Conservation (phyloP, 805 yeast genomes). For the Candida vaughaniae region DNA sequence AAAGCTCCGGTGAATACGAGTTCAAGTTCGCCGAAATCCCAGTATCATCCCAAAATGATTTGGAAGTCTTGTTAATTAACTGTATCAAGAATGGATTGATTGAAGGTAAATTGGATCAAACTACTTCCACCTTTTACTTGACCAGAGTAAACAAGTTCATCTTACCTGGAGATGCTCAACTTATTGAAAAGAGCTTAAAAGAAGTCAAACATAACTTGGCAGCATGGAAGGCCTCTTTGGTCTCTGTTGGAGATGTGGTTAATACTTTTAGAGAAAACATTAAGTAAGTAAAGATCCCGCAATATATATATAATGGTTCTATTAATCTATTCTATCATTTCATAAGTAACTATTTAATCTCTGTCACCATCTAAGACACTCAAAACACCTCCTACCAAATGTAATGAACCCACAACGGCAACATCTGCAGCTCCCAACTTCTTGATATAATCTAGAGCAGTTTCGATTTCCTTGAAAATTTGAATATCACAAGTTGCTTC, state of each 20-base stretch:
- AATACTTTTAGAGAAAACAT: conserved; percentile 43
- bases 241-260: conserved; percentile 41
- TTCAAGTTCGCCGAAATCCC: conserved; percentile 41
- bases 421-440: conserved; percentile 49
- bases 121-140: conserved; percentile 39
- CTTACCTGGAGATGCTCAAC: conserved; percentile 35
- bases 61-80: conserved; percentile 40
- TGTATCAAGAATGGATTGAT: conserved; percentile 44
- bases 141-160: conserved; percentile 41
- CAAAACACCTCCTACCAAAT: conserved; percentile 89
- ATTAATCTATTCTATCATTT: neutral
- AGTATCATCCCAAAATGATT: conserved; percentile 26
- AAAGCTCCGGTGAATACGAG: conserved; percentile 15
- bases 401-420: conserved; percentile 91
- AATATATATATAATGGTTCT: conserved; percentile 3
- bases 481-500: conserved; percentile 35
- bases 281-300: conserved; percentile 16
- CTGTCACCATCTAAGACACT: conserved; percentile 67
- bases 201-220: conserved; percentile 32
- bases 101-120: conserved; percentile 47
- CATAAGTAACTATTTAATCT: too few species aligned
- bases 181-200: conserved; percentile 31
- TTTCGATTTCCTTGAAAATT: conserved; percentile 74
- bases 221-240: conserved; percentile 41
- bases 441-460: conserved; percentile 34